These are phyloP conservation scores for Fusarium sterilihyphosum DNA, from an alignment of 2,329 filamentous ascomycete genomes.

Conservation along the genomic window DNA sequence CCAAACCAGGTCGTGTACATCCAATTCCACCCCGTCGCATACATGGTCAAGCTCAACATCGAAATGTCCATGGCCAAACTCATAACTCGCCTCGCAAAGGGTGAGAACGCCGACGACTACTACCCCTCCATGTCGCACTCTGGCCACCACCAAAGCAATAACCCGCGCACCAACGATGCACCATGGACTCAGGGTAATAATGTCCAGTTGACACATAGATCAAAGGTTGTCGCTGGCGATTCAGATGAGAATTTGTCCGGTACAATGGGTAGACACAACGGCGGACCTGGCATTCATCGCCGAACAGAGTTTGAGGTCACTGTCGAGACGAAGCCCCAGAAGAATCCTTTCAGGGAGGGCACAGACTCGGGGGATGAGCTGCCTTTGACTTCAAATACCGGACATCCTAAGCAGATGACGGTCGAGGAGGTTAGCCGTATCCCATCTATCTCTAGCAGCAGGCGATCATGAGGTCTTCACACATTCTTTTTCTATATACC, in stretches of 20 bases:
- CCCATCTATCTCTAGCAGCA: constrained; percentile 16
- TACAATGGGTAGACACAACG: neutral
- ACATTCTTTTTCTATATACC: neutral
- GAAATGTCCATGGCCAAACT: constrained; percentile 64
- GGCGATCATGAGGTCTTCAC: neutral
- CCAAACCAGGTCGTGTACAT: constrained; percentile 53
- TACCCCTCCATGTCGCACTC: constrained; percentile 36
- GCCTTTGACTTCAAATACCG: constrained; percentile 34
- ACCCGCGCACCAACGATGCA: constrained; percentile 3
- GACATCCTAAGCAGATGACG: constrained; percentile 30
- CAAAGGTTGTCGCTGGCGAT: constrained; percentile 34
- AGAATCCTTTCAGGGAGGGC: neutral
- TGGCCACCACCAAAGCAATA: constrained; percentile 8
- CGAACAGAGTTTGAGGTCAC: constrained; percentile 38
- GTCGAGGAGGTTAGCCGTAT: constrained; percentile 18
- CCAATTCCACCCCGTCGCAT: constrained; percentile 62
- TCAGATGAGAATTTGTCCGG: constrained; percentile 27
- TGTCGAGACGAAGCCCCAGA: constrained; percentile 22
- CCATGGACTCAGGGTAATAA: constrained; percentile 25
- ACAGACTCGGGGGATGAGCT: constrained; percentile 21
- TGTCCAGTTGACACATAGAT: constrained; percentile 30
- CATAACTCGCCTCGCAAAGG: constrained; percentile 53
- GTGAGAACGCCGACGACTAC: constrained; percentile 28
- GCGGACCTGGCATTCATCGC: constrained; percentile 30
- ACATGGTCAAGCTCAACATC: constrained; percentile 64